phyloP scores from a whole-genome alignment of 352 stramenopile species.

The Globisporangium cylindrosporum region DNA sequence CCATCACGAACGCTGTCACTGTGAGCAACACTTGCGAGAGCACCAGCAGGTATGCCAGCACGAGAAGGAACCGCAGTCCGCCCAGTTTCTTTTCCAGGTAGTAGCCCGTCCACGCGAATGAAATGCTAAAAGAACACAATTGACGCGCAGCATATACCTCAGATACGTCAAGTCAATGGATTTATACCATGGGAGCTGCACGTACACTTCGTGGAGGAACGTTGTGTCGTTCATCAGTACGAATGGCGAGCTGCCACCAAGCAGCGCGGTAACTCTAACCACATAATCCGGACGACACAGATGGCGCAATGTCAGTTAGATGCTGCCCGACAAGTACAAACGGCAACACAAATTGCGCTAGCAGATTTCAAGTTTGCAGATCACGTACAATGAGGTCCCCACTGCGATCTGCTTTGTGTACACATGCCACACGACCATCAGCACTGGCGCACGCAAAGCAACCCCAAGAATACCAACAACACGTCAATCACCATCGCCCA shows the following conservation, averaged over 20 bases:
- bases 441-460: not conserved
- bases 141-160: too few relatives aligned
- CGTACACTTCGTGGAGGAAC: conserved; percentile 20
- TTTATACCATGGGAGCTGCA: not conserved
- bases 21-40: conserved; percentile 23
- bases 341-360: not conserved
- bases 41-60: conserved; percentile 19
- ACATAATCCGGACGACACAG: not conserved
- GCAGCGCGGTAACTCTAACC: conserved; percentile 3
- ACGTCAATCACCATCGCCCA: not conserved
- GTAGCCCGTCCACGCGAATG: conserved; percentile 27
- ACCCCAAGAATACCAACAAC: too few relatives aligned
- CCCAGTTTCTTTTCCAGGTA: conserved; percentile 27
- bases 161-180: not conserved
- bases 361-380: too few relatives aligned
- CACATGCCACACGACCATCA: conserved; percentile 14
- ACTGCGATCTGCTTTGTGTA: conserved; percentile 15
- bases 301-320: not conserved
- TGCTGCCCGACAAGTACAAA: not conserved
- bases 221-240: conserved; percentile 2
- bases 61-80: conserved; percentile 21
- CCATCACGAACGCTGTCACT: conserved; percentile 18
- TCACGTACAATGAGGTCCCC: conserved; percentile 11
- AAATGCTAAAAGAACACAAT: conserved; percentile 14
- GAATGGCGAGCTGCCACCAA: conserved; percentile 4